phyloP scores from a whole-genome alignment of 2,329 filamentous ascomycete genomes.

The Cryphonectria parasitica region DNA sequence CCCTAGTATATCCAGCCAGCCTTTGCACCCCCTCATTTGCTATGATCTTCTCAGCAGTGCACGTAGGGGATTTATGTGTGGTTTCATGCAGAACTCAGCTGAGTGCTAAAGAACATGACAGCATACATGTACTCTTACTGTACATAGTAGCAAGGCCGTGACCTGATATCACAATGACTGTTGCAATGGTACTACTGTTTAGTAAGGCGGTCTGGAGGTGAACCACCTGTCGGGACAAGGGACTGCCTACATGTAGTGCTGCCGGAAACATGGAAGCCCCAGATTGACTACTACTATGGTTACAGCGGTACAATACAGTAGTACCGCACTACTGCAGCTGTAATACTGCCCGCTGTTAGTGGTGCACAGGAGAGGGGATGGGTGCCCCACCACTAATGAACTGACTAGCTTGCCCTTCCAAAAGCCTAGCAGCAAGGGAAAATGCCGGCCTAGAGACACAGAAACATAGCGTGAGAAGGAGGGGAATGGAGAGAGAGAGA shows the following conservation, averaged over 20 bases:
- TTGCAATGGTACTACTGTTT: too few species aligned
- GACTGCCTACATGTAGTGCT: background rate
- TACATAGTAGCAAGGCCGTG: background rate
- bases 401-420: background rate
- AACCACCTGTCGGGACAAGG: background rate
- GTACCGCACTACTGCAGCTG: background rate
- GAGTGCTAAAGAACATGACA: background rate
- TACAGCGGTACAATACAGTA: background rate
- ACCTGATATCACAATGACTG: background rate
- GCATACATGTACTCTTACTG: background rate
- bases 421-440: background rate
- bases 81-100: background rate
- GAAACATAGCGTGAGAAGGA: too few species aligned
- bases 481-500: background rate
- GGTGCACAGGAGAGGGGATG: slow-evolving; percentile 5
- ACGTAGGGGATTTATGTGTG: background rate
- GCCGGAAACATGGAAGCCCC: slow-evolving; percentile 16
- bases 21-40: too few species aligned
- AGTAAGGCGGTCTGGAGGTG: too few species aligned
- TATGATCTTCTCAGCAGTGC: too few species aligned
- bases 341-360: background rate
- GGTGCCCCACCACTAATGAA: background rate
- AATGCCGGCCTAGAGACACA: background rate
- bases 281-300: too few species aligned
- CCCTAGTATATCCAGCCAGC: too few species aligned